These are phyloP conservation scores for Chalaropsis thielavioides DNA, from an alignment of 2,329 filamentous ascomycete species.

Conservation along the genomic window DNA sequence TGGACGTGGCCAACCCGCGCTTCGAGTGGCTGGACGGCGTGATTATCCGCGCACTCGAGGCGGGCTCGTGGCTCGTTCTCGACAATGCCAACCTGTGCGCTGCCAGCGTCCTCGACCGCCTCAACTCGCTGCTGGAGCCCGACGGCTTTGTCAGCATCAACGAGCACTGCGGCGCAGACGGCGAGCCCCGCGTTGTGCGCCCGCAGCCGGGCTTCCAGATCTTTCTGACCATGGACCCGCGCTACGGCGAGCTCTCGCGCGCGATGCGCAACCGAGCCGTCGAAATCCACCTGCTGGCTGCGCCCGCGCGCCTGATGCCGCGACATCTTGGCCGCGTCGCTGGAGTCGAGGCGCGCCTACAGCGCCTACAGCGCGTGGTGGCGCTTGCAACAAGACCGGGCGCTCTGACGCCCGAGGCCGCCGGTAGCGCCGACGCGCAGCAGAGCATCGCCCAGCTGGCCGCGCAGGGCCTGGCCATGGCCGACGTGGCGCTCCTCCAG, in stretches of 20 bases:
- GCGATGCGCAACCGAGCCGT: conserved; percentile 94
- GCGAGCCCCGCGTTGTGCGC: conserved; percentile 61
- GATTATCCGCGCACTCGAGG: conserved; percentile 71
- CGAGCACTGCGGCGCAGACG: conserved; percentile 73
- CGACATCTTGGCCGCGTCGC: conserved; percentile 29
- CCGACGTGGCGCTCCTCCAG: conserved; percentile 17
- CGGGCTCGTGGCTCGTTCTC: conserved; percentile 82
- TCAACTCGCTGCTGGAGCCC: conserved; percentile 89
- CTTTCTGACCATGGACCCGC: conserved; percentile 85
- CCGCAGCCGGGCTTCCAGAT: conserved; percentile 82
- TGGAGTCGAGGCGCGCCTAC: conserved; percentile 35
- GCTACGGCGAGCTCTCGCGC: conserved; percentile 82
- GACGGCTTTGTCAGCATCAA: conserved; percentile 81
- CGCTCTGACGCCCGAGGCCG: neutral
- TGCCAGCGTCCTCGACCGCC: conserved; percentile 78
- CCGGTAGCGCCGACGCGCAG: neutral
- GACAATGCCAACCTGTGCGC: conserved; percentile 97
- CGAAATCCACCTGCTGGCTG: conserved; percentile 59
- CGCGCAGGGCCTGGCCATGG: conserved; percentile 16
- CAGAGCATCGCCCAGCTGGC: conserved; percentile 10
- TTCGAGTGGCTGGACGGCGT: conserved; percentile 96
- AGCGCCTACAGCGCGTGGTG: conserved; percentile 29
- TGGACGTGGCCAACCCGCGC: conserved; percentile 53
- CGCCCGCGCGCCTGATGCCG: conserved; percentile 25
- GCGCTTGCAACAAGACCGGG: neutral